phyloP scores from a whole-genome alignment of 1,139 yeast species.

The Meyerozyma smithsonii region DNA sequence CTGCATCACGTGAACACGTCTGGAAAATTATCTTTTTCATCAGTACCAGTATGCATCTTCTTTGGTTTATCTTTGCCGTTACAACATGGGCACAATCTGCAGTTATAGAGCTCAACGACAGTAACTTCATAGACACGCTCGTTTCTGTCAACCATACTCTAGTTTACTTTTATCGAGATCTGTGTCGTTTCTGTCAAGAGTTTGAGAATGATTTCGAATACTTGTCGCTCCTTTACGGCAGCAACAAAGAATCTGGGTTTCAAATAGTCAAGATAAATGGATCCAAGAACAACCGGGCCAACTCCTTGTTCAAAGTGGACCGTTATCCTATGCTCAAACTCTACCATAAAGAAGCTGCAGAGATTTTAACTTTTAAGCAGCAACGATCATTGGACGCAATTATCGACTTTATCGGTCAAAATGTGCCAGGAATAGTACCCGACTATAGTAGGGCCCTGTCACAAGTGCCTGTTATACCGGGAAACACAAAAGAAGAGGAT shows the following conservation, averaged over 20 bases:
- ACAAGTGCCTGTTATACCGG: conserved; percentile 10
- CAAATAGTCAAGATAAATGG: conserved; percentile 33
- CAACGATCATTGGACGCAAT: conserved; percentile 23
- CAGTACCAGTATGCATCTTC: background rate
- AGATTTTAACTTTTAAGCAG: conserved; percentile 19
- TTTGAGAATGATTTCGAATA: conserved; percentile 9
- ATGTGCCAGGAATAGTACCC: conserved; percentile 14
- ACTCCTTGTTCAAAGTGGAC: conserved; percentile 21
- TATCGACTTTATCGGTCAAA: conserved; percentile 18
- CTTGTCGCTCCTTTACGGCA: conserved; percentile 7
- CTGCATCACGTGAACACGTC: background rate
- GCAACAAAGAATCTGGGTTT: conserved; percentile 12
- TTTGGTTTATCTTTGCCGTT: background rate
- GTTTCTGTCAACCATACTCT: background rate
- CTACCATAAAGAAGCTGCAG: conserved; percentile 24
- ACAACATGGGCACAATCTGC: background rate
- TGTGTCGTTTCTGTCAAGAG: conserved; percentile 10
- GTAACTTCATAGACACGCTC: background rate
- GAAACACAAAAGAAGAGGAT: conserved; percentile 7
- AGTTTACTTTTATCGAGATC: conserved; percentile 9
- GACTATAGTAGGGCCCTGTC: conserved; percentile 17
- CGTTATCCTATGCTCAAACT: conserved; percentile 32
- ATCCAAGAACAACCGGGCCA: conserved; percentile 17
- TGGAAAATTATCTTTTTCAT: background rate
- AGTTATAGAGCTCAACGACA: background rate